Percentiles rank a stretch among this genome's conserved stretches.
phyloP scores from a whole-genome alignment of 192 early-diverging fungal genomes.

The Pecoramyces ruminantium region DNA sequence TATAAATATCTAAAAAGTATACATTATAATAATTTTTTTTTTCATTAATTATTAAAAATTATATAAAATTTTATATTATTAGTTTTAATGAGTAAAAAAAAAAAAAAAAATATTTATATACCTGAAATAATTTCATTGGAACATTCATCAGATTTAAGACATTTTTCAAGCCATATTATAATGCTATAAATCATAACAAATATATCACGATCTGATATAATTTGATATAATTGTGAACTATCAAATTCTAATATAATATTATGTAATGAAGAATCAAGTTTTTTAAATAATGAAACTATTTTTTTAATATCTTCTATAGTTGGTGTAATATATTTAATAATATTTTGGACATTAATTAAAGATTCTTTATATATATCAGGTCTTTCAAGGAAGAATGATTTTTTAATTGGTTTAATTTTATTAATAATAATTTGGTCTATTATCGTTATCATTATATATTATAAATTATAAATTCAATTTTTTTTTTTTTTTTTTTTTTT shows the following conservation, averaged over 20 bases:
- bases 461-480: not conserved
- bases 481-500: too few species aligned
- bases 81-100: too few species aligned
- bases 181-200: not conserved
- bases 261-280: not conserved
- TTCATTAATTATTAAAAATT: too few species aligned
- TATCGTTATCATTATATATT: not conserved
- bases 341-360: not conserved
- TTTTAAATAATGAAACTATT: not conserved
- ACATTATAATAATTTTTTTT: too few species aligned
- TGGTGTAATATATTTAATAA: not conserved
- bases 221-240: not conserved
- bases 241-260: not conserved
- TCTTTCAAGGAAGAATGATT: not conserved
- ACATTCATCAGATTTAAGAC: not conserved
- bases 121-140: not conserved
- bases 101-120: not conserved
- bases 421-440: not conserved
- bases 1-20: too few species aligned
- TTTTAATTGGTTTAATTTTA: not conserved
- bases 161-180: not conserved
- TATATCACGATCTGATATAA: not conserved
- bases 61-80: too few species aligned
- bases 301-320: not conserved
- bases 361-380: not conserved